These are phyloP conservation scores for Fusarium aywerte DNA, from an alignment of 2,329 filamentous ascomycete genomes.

Conservation along the genomic window DNA sequence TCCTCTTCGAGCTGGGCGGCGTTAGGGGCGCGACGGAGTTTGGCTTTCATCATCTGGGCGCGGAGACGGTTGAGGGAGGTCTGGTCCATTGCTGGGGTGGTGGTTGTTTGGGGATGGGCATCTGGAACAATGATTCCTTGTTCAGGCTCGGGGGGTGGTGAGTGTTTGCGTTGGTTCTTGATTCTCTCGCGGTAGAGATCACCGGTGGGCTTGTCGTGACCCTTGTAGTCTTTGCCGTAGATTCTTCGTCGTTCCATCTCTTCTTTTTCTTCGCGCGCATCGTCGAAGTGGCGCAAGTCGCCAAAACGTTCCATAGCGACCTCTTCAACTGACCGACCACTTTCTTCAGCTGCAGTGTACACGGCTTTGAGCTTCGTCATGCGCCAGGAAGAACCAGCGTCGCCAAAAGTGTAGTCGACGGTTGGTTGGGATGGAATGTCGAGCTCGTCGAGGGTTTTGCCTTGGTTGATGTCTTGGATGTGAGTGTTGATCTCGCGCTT, in stretches of 20 bases:
- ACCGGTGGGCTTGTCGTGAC: conserved; percentile 87
- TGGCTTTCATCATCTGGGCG: conserved; percentile 96
- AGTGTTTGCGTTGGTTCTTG: conserved; percentile 61
- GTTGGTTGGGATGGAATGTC: conserved; percentile 61
- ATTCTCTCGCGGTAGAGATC: conserved; percentile 85
- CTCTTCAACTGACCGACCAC: conserved; percentile 78
- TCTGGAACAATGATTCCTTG: conserved; percentile 68
- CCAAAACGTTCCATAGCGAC: conserved; percentile 86
- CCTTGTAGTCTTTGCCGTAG: conserved; percentile 86
- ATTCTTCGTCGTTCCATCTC: conserved; percentile 84
- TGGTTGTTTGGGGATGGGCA: conserved; percentile 51
- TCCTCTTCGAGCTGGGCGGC: conserved; percentile 81
- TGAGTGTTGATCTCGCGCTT: conserved; percentile 80
- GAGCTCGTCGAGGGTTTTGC: conserved; percentile 50
- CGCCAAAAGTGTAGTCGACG: conserved; percentile 87
- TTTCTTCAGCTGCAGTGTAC: conserved; percentile 81
- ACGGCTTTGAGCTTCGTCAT: conserved; percentile 94
- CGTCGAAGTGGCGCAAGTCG: conserved; percentile 84
- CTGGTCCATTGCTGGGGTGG: conserved; percentile 68
- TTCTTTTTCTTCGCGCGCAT: conserved; percentile 91
- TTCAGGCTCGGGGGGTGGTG: conserved; percentile 47
- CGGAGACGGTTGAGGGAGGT: conserved; percentile 89
- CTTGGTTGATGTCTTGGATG: conserved; percentile 69
- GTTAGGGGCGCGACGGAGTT: conserved; percentile 80
- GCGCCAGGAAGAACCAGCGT: conserved; percentile 90